phyloP scores from a whole-genome alignment of 371 early-diverging fungal species.

The Lichtheimia corymbifera region DNA sequence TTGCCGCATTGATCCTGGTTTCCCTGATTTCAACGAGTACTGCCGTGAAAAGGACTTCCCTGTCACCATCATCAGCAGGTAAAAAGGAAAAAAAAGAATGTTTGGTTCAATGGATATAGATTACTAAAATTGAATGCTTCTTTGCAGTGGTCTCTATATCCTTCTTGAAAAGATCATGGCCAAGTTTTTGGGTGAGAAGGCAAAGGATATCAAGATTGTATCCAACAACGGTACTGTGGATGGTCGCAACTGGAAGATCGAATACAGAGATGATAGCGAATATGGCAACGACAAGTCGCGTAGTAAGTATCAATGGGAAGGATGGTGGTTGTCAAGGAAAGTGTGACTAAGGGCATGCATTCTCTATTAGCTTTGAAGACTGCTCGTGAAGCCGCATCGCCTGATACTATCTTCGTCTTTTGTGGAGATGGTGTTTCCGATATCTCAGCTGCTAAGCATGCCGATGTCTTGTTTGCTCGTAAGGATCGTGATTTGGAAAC shows the following conservation, averaged over 20 bases:
- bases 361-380: slow-evolving; percentile 27
- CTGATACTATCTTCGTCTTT: slow-evolving; percentile 56
- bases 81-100: neutral
- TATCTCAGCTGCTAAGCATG: slow-evolving; percentile 68
- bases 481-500: slow-evolving; percentile 61
- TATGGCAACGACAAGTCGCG: slow-evolving; percentile 65
- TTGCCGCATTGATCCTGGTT: slow-evolving; percentile 51
- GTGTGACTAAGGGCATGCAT: neutral
- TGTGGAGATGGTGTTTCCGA: slow-evolving; percentile 75
- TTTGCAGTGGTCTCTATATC: slow-evolving; percentile 48
- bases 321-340: neutral
- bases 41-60: slow-evolving; percentile 48
- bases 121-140: neutral
- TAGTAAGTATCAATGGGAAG: slow-evolving; percentile 25
- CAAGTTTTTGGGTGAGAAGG: slow-evolving; percentile 44
- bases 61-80: slow-evolving; percentile 61
- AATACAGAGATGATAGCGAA: slow-evolving; percentile 57
- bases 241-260: slow-evolving; percentile 55
- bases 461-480: slow-evolving; percentile 67
- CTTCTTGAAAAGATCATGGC: slow-evolving; percentile 48
- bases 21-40: slow-evolving; percentile 48
- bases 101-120: neutral
- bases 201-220: slow-evolving; percentile 45
- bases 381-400: slow-evolving; percentile 33
- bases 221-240: slow-evolving; percentile 48